These are phyloP conservation scores for Colletotrichum eleusines DNA, from an alignment of 2,329 filamentous ascomycete species.

Conservation along the genomic window DNA sequence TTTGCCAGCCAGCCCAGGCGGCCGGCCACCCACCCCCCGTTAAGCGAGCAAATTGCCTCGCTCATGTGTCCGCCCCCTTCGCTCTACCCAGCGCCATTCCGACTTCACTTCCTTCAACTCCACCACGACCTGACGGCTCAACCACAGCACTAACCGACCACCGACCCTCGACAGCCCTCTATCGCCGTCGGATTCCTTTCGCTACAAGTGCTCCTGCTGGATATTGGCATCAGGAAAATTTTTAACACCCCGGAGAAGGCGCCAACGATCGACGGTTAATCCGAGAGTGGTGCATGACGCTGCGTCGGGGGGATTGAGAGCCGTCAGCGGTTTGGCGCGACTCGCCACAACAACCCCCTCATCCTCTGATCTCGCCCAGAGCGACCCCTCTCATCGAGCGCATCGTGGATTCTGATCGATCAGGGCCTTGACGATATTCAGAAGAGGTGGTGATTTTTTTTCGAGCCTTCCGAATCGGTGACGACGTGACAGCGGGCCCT, in stretches of 20 bases:
- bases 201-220: slow-evolving; percentile 30
- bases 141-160: slow-evolving; percentile 38
- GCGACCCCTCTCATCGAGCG: slow-evolving; percentile 40
- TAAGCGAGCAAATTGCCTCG: slow-evolving; percentile 42
- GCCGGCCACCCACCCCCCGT: slow-evolving; percentile 30
- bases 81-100: slow-evolving; percentile 41
- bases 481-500: slow-evolving; percentile 11
- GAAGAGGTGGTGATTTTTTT: slow-evolving; percentile 18
- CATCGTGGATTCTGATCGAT: slow-evolving; percentile 42
- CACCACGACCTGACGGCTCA: slow-evolving; percentile 40
- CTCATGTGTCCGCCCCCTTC: slow-evolving; percentile 42
- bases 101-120: slow-evolving; percentile 43
- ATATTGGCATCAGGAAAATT: slow-evolving; percentile 25
- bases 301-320: slow-evolving; percentile 51
- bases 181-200: slow-evolving; percentile 34
- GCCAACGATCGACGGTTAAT: slow-evolving; percentile 29
- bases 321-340: slow-evolving; percentile 55
- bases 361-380: slow-evolving; percentile 41
- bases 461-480: slow-evolving; percentile 40
- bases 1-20: slow-evolving; percentile 37
- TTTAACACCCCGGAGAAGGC: slow-evolving; percentile 18
- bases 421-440: slow-evolving; percentile 27
- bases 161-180: slow-evolving; percentile 34
- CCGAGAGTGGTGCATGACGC: slow-evolving; percentile 50
- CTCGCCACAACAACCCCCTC: slow-evolving; percentile 50